phyloP scores from a whole-genome alignment of 805 yeast species.

The Kurtzmaniella fragi region DNA sequence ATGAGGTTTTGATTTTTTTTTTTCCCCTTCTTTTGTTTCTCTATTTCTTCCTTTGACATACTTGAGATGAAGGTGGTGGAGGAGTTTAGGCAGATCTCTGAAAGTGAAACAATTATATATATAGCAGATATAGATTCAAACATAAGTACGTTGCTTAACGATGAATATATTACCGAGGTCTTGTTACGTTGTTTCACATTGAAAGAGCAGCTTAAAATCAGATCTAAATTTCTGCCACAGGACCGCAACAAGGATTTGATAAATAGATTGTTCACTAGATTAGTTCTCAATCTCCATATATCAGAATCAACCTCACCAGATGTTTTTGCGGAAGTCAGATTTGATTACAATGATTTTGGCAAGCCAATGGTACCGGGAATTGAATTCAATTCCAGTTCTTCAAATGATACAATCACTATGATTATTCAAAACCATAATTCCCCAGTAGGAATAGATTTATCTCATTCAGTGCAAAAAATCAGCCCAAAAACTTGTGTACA shows the following conservation, averaged over 20 bases:
- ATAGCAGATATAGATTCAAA: neutral
- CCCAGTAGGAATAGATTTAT: slow-evolving; percentile 34
- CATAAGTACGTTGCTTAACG: slow-evolving; percentile 12
- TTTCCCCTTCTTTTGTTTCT: too few relatives aligned
- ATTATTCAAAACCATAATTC: slow-evolving; percentile 24
- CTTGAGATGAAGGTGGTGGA: too few relatives aligned
- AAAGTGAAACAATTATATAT: neutral
- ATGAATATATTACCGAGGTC: slow-evolving; percentile 44
- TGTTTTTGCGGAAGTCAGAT: slow-evolving; percentile 13
- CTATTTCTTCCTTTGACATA: too few relatives aligned
- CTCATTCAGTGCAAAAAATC: slow-evolving; percentile 27
- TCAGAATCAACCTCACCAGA: slow-evolving; percentile 7
- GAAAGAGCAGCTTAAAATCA: slow-evolving; percentile 35
- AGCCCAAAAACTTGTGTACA: slow-evolving; percentile 23
- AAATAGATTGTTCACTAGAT: slow-evolving; percentile 40
- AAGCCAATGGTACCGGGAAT: slow-evolving; percentile 43
- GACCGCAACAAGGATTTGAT: slow-evolving; percentile 38
- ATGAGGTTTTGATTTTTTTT: too few relatives aligned
- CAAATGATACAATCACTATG: slow-evolving; percentile 45
- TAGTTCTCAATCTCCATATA: slow-evolving; percentile 32
- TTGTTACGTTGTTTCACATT: slow-evolving; percentile 44
- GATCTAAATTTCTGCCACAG: slow-evolving; percentile 28
- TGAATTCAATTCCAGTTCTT: slow-evolving; percentile 58
- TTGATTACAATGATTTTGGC: slow-evolving; percentile 41
- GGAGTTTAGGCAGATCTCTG: neutral